Evolutionary conservation across 2,329 filamentous ascomycete genomes (phyloP).

Genomic region (Colletotrichum eremochloae): DNA sequence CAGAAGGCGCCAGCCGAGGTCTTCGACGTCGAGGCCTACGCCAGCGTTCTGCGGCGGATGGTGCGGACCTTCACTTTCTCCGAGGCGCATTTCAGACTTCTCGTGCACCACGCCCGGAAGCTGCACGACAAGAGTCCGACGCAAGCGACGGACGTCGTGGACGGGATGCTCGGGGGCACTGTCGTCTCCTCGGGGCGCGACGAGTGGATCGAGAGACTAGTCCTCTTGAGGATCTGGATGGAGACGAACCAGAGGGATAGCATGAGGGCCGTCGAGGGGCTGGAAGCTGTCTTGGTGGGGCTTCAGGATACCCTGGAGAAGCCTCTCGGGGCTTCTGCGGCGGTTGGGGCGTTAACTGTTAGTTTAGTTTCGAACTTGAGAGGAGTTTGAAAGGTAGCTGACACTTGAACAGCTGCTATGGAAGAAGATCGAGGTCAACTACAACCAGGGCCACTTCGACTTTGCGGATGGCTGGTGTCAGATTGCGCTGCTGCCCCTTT

Average conservation of each 20-base stretch:
- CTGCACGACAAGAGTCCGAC: conserved; percentile 68
- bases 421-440: conserved; percentile 78
- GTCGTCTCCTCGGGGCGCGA: conserved; percentile 61
- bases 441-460: conserved; percentile 64
- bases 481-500: conserved; percentile 75
- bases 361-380: conserved; percentile 50
- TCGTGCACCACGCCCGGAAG: conserved; percentile 77
- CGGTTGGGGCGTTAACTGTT: conserved; percentile 77
- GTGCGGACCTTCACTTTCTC: conserved; percentile 71
- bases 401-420: conserved; percentile 75
- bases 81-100: conserved; percentile 72
- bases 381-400: conserved; percentile 1
- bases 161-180: conserved; percentile 72
- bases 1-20: conserved; percentile 60
- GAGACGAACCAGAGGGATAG: conserved; percentile 61
- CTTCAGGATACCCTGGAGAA: conserved; percentile 60
- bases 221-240: conserved; percentile 79
- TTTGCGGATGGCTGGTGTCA: conserved; percentile 78
- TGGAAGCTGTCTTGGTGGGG: conserved; percentile 45
- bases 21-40: conserved; percentile 64
- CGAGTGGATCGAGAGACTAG: conserved; percentile 77
- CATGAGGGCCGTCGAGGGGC: conserved; percentile 44
- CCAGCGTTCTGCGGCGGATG: conserved; percentile 70
- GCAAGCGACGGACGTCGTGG: conserved; percentile 66
- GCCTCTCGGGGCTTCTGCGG: conserved; percentile 69